Evolutionary conservation across 2,329 filamentous ascomycete species (phyloP).

Genomic region (Aspergillus floridensis): DNA sequence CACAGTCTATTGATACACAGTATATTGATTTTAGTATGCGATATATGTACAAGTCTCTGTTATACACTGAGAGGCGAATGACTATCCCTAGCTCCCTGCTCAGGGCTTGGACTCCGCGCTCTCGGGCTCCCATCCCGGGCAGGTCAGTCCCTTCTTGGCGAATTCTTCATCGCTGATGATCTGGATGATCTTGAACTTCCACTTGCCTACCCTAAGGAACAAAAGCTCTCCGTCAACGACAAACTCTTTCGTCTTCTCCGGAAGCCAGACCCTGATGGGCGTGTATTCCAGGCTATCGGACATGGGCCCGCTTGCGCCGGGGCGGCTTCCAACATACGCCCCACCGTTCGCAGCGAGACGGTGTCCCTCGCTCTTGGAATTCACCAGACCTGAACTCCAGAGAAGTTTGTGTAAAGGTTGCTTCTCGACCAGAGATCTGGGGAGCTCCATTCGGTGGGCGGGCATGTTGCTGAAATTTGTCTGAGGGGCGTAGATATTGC

Average conservation of each 20-base stretch:
- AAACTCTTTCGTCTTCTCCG: slow-evolving; percentile 47
- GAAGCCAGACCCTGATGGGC: slow-evolving; percentile 46
- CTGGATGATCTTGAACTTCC: slow-evolving; percentile 57
- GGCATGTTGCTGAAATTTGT: slow-evolving; percentile 41
- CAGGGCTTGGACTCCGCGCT: neutral
- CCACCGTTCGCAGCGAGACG: slow-evolving; percentile 51
- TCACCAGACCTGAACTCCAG: slow-evolving; percentile 51
- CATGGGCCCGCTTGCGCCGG: slow-evolving; percentile 43
- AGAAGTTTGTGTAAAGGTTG: slow-evolving; percentile 51
- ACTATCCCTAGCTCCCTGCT: neutral
- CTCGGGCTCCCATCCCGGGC: slow-evolving; percentile 51
- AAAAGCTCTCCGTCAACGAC: slow-evolving; percentile 52
- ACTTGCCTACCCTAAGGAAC: slow-evolving; percentile 59
- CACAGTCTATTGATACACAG: neutral
- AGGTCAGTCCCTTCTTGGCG: slow-evolving; percentile 44
- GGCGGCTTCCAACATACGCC: slow-evolving; percentile 49
- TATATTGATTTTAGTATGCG: slow-evolving; percentile 1
- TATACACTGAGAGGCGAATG: slow-evolving; percentile 6
- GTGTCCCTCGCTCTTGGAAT: slow-evolving; percentile 52
- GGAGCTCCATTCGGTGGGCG: slow-evolving; percentile 43
- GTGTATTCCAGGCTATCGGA: slow-evolving; percentile 49
- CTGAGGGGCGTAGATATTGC: slow-evolving; percentile 40
- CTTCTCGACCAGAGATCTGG: slow-evolving; percentile 49
- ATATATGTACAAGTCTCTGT: slow-evolving; percentile 16
- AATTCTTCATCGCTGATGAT: slow-evolving; percentile 57